Conservation (phyloP, 345 rosid species). For the Streptanthus diversifolius region DNA sequence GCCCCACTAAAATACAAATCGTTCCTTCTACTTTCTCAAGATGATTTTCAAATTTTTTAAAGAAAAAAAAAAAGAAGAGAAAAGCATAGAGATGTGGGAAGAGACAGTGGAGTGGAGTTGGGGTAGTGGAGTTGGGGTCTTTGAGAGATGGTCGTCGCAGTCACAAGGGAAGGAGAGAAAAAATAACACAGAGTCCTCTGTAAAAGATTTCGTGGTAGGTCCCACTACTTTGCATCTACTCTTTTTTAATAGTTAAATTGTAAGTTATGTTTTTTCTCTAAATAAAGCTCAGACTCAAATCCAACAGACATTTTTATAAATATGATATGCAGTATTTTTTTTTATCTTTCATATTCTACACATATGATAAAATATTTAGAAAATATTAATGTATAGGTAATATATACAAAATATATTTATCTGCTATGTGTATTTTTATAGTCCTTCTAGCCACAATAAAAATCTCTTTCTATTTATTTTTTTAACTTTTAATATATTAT, state of each 20-base stretch:
- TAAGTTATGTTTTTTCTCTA: not conserved
- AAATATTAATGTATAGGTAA: not conserved
- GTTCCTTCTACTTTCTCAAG: not conserved
- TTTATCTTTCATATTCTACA: not conserved
- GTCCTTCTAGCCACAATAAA: not conserved
- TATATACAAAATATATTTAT: not conserved
- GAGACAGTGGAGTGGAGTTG: constrained; percentile 25
- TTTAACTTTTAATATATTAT: too few species aligned
- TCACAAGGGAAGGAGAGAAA: constrained; percentile 29
- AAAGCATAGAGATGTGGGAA: constrained; percentile 6
- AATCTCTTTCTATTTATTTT: too few species aligned
- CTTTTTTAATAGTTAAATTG: not conserved
- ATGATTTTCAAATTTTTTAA: not conserved
- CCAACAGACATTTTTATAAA: not conserved
- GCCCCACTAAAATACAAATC: not conserved
- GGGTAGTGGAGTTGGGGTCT: constrained; percentile 15
- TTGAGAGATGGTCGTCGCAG: constrained; percentile 24
- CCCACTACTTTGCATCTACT: constrained; percentile 30
- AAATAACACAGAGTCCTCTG: constrained; percentile 39
- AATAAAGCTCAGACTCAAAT: not conserved
- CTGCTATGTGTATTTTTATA: not conserved
- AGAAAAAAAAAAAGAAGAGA: not conserved
- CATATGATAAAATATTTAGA: not conserved
- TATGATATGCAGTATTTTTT: not conserved
- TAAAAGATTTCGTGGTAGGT: constrained; percentile 44